Base-by-base conservation (phyloP, 2,329 filamentous ascomycete genomes). In the Talaromyces sp. region DNA sequence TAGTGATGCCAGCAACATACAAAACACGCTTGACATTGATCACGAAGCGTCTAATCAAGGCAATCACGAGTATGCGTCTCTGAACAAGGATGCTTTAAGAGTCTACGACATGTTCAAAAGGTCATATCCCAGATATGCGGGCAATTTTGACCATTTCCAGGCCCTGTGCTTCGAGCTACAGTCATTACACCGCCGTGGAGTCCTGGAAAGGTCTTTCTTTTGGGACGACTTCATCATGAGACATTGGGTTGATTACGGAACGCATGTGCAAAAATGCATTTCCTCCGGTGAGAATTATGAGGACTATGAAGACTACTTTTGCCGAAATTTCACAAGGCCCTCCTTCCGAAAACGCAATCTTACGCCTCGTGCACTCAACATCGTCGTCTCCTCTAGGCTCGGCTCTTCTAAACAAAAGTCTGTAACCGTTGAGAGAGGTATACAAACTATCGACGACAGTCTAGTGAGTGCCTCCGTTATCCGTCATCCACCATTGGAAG, bases 221-320 rank as follows among this genome's bases (percentile, higher is more conserved):
- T 81, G 80, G 77, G 81, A 83, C 69, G 81, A 82, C 67, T 82
- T 80, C 64, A 70, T 82, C 60, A 80, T 78, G 61, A 74, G 75
- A 68, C 74, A 81, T 27, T 57, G 56, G 41, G 73, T 49, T 71
- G 73, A 76, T 31, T 83, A 81, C 66, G 73, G 70, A 3, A 61
- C 62, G n/a, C 77, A 82, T 66, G 56, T 74, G 5, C 64, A 72
- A 39, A 60, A 72, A n/a, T 72, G 71, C 61, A 56, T 66, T 7
- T 69, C 69, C 11, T 68, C 69, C 31, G 69, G 70, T 0, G 69
- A 73, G 3, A 69, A 75, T 39, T 66, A 69, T 22, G 60, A 77
- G 19, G 57, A 65, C 8, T 83, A 82, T 62, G 74, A 78, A 63
- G 69, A 73, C 1, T 82, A 77, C 59, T 82, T 82, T 63, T 47